These are phyloP conservation scores for Syzygium aromaticum DNA, from an alignment of 345 rosid genomes.

Conservation along the genomic window DNA sequence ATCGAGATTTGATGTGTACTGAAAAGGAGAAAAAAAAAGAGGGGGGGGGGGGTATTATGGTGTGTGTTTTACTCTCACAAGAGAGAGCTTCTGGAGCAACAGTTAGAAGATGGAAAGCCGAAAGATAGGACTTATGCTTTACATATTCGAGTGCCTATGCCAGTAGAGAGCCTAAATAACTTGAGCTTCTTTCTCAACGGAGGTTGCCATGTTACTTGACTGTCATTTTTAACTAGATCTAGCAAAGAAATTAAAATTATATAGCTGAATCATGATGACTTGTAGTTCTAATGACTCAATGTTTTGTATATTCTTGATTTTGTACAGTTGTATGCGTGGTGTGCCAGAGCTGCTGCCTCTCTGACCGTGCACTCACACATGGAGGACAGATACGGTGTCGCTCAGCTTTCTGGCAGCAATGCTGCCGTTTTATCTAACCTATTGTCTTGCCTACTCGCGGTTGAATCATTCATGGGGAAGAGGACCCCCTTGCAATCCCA, in stretches of 20 bases:
- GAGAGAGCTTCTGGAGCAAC: background rate
- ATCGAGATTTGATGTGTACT: background rate
- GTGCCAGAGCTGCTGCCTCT: conserved; percentile 55
- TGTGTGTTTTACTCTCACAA: background rate
- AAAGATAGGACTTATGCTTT: background rate
- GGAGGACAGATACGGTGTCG: conserved; percentile 89
- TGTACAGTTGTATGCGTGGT: conserved; percentile 74
- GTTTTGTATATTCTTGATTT: background rate
- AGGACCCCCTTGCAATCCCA: conserved; percentile 61
- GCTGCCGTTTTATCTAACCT: conserved; percentile 65
- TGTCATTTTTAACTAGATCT: background rate
- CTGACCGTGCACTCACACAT: conserved; percentile 63
- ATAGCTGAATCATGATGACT: background rate
- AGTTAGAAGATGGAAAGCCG: background rate
- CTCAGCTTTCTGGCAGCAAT: conserved; percentile 86
- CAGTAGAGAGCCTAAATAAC: background rate
- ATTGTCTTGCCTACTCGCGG: conserved; percentile 64
- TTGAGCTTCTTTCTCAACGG: background rate
- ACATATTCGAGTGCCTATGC: background rate
- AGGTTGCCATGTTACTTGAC: background rate
- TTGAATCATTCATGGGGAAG: conserved; percentile 82
- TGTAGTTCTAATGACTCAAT: background rate
- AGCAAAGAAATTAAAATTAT: background rate
- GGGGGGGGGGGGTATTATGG: background rate
- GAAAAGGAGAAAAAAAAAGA: background rate